Conservation (phyloP, 768 basidiomycete genomes). For the Atractiella rhizophila region DNA sequence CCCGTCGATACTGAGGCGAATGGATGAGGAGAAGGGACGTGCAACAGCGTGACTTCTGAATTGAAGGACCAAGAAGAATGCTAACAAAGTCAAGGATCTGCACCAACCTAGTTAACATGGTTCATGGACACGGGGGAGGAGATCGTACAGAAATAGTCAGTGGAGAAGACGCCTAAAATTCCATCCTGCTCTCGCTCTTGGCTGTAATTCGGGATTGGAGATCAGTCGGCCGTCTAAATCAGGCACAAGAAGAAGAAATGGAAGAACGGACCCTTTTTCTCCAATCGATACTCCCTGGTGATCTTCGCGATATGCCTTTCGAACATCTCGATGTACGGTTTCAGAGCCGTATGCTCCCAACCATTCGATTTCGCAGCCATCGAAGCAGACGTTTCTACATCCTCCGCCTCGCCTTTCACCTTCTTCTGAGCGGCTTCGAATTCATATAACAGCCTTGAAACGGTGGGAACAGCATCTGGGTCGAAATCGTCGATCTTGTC, state of each 20-base stretch:
- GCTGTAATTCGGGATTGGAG: too few relatives aligned
- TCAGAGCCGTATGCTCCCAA: conserved; percentile 68
- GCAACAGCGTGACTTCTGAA: too few relatives aligned
- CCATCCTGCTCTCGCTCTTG: too few relatives aligned
- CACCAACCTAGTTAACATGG: too few relatives aligned
- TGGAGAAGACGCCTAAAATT: too few relatives aligned
- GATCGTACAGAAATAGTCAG: too few relatives aligned
- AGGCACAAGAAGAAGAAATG: background rate
- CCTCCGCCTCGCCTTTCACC: background rate
- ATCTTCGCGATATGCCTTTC: conserved; percentile 38
- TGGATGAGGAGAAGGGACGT: too few relatives aligned
- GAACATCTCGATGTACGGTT: conserved; percentile 68
- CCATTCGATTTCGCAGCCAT: conserved; percentile 23
- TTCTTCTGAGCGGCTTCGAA: conserved; percentile 29
- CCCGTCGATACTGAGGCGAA: too few relatives aligned
- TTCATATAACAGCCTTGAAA: conserved; percentile 54
- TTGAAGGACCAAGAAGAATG: too few relatives aligned
- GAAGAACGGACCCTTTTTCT: conserved; percentile 19
- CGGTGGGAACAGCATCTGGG: conserved; percentile 63
- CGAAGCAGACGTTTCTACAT: background rate
- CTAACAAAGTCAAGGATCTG: too few relatives aligned
- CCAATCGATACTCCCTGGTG: conserved; percentile 19
- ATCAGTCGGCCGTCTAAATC: too few relatives aligned
- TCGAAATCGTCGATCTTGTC: conserved; percentile 49
- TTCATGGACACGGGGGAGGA: too few relatives aligned